Percentiles rank a stretch among this genome's conserved stretches.
phyloP scores from a whole-genome alignment of 2,329 filamentous ascomycete genomes.

The Penicillium sp. region DNA sequence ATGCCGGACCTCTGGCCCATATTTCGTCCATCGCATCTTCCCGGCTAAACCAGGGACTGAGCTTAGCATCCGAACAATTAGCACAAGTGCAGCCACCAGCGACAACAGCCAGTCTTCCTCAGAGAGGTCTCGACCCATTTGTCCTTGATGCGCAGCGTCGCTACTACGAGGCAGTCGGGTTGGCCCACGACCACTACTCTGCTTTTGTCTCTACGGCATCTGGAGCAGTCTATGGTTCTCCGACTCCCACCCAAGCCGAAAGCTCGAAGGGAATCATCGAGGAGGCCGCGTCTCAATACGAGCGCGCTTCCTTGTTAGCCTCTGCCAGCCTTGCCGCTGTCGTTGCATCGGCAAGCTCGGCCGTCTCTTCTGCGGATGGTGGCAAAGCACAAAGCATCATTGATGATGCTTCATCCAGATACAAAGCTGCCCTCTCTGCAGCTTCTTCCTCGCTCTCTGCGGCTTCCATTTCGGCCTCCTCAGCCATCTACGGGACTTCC shows the following conservation, averaged over 20 bases:
- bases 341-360: conserved; percentile 43
- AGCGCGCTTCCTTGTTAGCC: conserved; percentile 38
- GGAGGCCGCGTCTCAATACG: conserved; percentile 39
- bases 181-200: conserved; percentile 76
- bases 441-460: conserved; percentile 45
- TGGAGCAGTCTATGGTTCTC: conserved; percentile 65
- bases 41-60: conserved; percentile 67
- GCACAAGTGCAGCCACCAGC: conserved; percentile 66
- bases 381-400: conserved; percentile 42
- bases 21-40: conserved; percentile 69
- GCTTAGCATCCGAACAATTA: conserved; percentile 70
- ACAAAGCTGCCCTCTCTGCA: conserved; percentile 45
- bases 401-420: conserved; percentile 47
- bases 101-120: conserved; percentile 60
- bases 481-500: conserved; percentile 47
- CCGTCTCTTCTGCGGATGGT: conserved; percentile 34
- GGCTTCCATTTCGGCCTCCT: conserved; percentile 45
- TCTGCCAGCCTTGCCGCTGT: conserved; percentile 44
- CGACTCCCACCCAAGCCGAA: conserved; percentile 46
- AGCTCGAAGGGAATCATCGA: conserved; percentile 38
- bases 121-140: conserved; percentile 51
- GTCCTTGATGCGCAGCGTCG: conserved; percentile 63
- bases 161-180: conserved; percentile 75
- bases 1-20: conserved; percentile 51
- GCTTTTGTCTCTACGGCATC: conserved; percentile 73